Conservation (phyloP, 73 alveolate species). For the Paramecium sonneborni region DNA sequence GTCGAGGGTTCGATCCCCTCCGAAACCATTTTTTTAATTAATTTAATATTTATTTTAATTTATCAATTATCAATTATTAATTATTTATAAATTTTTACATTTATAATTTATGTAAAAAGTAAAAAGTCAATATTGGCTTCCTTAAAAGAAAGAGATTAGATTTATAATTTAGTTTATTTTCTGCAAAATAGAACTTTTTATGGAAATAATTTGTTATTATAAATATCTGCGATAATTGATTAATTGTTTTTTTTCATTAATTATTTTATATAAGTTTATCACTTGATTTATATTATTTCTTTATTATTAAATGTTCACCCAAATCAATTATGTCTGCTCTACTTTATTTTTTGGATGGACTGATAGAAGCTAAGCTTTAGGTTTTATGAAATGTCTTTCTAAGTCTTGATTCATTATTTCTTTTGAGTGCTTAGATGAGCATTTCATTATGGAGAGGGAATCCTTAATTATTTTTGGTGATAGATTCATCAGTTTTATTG, state of each 20-base stretch:
- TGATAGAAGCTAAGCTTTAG: background rate
- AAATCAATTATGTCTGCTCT: background rate
- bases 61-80: background rate
- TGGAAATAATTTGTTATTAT: background rate
- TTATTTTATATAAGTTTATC: background rate
- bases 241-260: background rate
- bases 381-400: background rate
- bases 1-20: conserved; percentile 68
- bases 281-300: background rate
- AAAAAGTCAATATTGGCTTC: too few relatives aligned
- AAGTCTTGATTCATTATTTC: background rate
- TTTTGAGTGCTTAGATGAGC: background rate
- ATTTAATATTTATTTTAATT: background rate
- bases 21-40: conserved; percentile 51
- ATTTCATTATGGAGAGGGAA: background rate
- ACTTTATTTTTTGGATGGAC: background rate
- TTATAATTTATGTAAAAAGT: background rate
- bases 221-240: background rate
- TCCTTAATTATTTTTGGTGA: background rate
- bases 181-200: background rate
- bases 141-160: too few relatives aligned
- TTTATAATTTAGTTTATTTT: background rate
- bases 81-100: background rate
- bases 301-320: background rate
- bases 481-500: background rate